Evolutionary conservation across 202 grass and related monocot genomes (phyloP), one percentile per base, ranked within the genome.

Genomic region (Digitaria exilis): DNA sequence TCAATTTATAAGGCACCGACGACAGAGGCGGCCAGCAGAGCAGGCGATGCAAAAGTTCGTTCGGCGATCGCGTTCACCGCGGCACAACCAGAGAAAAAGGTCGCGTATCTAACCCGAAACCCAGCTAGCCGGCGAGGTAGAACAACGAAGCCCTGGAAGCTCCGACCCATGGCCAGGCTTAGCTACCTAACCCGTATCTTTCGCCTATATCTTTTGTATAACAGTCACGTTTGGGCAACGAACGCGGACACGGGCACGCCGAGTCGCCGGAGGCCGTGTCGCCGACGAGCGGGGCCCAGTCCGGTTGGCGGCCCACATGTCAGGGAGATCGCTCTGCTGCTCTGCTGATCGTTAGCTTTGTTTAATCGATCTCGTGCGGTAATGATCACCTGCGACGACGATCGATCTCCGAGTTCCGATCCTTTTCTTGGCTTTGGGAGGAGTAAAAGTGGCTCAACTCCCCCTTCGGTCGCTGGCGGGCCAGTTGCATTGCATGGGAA

Each of bases 381-480:
- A 51, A 68, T 82, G 55, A 89, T 86, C 83, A 21, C 51, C 30
- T 25, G 12, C 41, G 26, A 39, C 66, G 44, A 41, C 59, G 80
- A 77, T 26, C 82, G 82, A 66, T 82, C 71, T 35, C 24, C 65
- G 57, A 49, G 64, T 56, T 13, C 65, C 59, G 9, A 44, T 50
- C 59, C 67, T 86, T 90, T 90, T 69, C 67, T 75, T 83, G 67
- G 79, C 79, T 90, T 86, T 90, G 49, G 67, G 84, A 90, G 83
- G 83, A 79, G 83, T 86, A 74, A 51, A 86, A 90, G 67, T 59
- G 49, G 30, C 77, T 79, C 66, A 52, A 85, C 1, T 71, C 60
- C 58, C 78, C 60, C 58, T 78, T 71, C 4, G 58, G 31, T 63
- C 17, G 86, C 42, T 48, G 71, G 71, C 19, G 52, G 58, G 48